Evolutionary conservation across 768 basidiomycete genomes (phyloP), one percentile per base, ranked within the genome.

Genomic region (Podaxis carcinomalis): DNA sequence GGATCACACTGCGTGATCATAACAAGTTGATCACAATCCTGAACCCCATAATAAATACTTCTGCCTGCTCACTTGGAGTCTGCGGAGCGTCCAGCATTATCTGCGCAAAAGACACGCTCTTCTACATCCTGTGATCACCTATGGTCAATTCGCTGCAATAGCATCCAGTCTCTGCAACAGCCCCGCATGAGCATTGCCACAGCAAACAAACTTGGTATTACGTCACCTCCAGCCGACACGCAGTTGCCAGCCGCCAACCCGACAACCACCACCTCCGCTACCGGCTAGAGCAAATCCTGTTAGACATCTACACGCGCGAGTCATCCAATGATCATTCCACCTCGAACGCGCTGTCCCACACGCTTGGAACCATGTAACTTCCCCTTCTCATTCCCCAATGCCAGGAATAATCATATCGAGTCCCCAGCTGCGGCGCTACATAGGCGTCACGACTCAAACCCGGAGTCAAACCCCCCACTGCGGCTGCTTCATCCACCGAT

Each of bases 1-100:
- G 59, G 59, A 61, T 61, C 59, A 61, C 59, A 19, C 19, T 54
- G 28, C 13, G 11, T 14, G 44, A 50, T 50, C 57, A 47, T 27
- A 35, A 28, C 46, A 23, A 44, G 4, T 14, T n/a, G 35, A 53
- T 53, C 21, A 23, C 21, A 23, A 27, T 49, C 11, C 47, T 11
- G 47, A 42, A 19, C n/a, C 32, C 51, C 14, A 19, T 40, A 19
- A 40, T 16, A 42, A 27, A 28, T 49, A 32, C 16, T 14, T 51
- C 13, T 49, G 11, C 21, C 47, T 23, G 25, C 47, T 25, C 47
- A n/a, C 27, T 21, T 37, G 16, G 39, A 16, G 39, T 6, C 39
- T 40, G 23, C 52, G 52, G 52, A 54, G 52, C 36, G 49, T 51
- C 25, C 49, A 28, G 19, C 14, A 51, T 16, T 27, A 51, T 51